A percentile compares a stretch with the other conserved stretches of the same genome.
Evolutionary conservation across 495 filamentous ascomycete genomes (phyloP).

Genomic region (Tuber umbilicatum): DNA sequence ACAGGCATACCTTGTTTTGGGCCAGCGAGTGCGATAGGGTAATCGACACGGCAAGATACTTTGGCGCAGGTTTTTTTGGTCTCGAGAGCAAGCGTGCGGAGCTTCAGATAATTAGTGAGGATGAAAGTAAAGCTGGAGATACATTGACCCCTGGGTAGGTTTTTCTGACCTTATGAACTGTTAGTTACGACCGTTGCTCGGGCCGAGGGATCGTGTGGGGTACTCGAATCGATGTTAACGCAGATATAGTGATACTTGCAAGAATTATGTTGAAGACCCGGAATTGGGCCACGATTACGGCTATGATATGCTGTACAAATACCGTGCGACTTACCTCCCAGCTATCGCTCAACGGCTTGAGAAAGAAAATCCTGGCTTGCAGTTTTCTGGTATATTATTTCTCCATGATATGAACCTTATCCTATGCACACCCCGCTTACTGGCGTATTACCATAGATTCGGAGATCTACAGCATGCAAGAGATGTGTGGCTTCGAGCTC

Average conservation of each 20-base stretch:
- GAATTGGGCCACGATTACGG: slow-evolving; percentile 51
- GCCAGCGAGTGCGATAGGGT: slow-evolving; percentile 54
- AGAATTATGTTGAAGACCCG: slow-evolving; percentile 48
- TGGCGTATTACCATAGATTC: slow-evolving; percentile 35
- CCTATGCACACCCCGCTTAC: slow-evolving; percentile 27
- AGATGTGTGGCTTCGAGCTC: slow-evolving; percentile 58
- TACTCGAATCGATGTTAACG: slow-evolving; percentile 5
- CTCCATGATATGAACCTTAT: background rate
- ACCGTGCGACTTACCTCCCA: slow-evolving; percentile 49
- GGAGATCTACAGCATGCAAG: slow-evolving; percentile 57
- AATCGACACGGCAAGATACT: slow-evolving; percentile 54
- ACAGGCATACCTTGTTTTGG: slow-evolving; percentile 47
- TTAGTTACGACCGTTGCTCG: background rate
- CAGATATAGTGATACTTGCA: slow-evolving; percentile 48
- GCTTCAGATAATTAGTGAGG: slow-evolving; percentile 53
- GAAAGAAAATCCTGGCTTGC: slow-evolving; percentile 46
- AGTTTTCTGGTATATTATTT: slow-evolving; percentile 15
- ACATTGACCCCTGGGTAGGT: slow-evolving; percentile 53
- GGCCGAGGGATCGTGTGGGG: background rate
- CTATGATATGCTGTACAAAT: slow-evolving; percentile 46
- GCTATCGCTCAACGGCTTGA: slow-evolving; percentile 47
- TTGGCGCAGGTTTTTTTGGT: slow-evolving; percentile 54
- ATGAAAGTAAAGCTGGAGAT: slow-evolving; percentile 48
- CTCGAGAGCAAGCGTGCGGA: slow-evolving; percentile 45
- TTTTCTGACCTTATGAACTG: background rate